Conservation (phyloP, 2,329 filamentous ascomycete genomes). For the Aspergillus awamori region DNA sequence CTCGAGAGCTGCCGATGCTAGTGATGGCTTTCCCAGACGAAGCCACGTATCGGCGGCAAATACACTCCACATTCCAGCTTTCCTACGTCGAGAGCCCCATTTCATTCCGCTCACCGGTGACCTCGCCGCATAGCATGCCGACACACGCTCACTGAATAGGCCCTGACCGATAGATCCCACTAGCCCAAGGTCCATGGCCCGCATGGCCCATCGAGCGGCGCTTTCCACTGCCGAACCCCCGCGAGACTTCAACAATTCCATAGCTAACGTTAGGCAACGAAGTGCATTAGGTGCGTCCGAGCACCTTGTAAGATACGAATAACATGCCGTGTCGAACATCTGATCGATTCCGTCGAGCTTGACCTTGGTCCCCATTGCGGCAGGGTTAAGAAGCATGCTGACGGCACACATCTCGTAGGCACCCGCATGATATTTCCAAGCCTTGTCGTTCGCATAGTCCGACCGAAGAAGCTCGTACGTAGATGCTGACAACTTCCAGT, state of each 20-base stretch:
- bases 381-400: conserved; percentile 76
- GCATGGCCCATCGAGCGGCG: conserved; percentile 80
- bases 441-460: conserved; percentile 93
- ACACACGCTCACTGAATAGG: conserved; percentile 81
- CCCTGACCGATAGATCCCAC: conserved; percentile 76
- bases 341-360: conserved; percentile 80
- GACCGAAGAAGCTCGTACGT: conserved; percentile 87
- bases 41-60: conserved; percentile 85
- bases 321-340: conserved; percentile 86
- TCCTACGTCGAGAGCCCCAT: conserved; percentile 74
- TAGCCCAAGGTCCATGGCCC: conserved; percentile 76
- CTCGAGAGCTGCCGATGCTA: conserved; percentile 76
- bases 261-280: conserved; percentile 72
- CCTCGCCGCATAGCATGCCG: conserved; percentile 78
- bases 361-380: conserved; percentile 71
- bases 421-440: conserved; percentile 92
- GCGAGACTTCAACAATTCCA: conserved; percentile 81
- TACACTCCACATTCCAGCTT: conserved; percentile 86
- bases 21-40: conserved; percentile 71
- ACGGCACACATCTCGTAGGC: conserved; percentile 94
- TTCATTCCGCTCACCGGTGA: conserved; percentile 65
- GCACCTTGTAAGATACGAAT: conserved; percentile 89
- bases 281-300: conserved; percentile 77
- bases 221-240: conserved; percentile 82
- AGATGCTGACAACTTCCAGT: conserved; percentile 89